Evolutionary conservation across 805 yeast species (phyloP).

Genomic region (Kluyveromyces wickerhamii): DNA sequence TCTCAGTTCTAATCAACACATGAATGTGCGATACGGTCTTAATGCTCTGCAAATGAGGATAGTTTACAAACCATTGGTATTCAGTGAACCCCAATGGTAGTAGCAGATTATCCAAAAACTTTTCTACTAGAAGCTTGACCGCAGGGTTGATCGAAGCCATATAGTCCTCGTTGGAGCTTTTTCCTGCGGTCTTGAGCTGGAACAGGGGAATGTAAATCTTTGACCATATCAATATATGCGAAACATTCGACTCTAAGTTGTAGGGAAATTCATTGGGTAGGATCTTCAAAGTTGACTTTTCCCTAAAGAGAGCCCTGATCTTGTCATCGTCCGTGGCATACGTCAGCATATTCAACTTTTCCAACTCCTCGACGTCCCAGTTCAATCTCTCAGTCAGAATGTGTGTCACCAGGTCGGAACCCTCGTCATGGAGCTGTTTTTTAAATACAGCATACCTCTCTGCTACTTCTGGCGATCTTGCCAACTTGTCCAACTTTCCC

Average conservation of each 20-base stretch:
- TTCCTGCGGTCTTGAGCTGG: constrained; percentile 26
- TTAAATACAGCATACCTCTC: constrained; percentile 41
- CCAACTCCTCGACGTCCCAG: constrained; percentile 38
- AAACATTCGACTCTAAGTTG: constrained; percentile 41
- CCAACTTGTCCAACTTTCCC: constrained; percentile 40
- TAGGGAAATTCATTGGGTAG: constrained; percentile 61
- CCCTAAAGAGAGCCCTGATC: constrained; percentile 18
- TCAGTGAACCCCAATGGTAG: constrained; percentile 33
- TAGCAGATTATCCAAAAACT: constrained; percentile 41
- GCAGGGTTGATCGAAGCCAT: constrained; percentile 34
- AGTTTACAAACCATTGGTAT: constrained; percentile 63
- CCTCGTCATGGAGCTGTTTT: constrained; percentile 26
- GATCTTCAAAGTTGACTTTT: constrained; percentile 32
- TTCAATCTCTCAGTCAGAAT: constrained; percentile 39
- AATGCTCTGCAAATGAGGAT: constrained; percentile 63
- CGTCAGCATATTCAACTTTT: constrained; percentile 11
- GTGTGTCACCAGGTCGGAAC: constrained; percentile 40
- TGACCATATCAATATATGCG: constrained; percentile 63
- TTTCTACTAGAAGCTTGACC: constrained; percentile 39
- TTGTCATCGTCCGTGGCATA: constrained; percentile 18
- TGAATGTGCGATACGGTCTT: constrained; percentile 64
- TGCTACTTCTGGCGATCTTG: constrained; percentile 40
- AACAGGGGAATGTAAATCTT: constrained; percentile 46
- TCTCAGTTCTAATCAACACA: constrained; percentile 37
- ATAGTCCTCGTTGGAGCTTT: constrained; percentile 12